Evolutionary conservation across 345 rosid genomes (phyloP), one percentile per base, ranked within the genome.

Genomic region (Cardamine resedifolia): DNA sequence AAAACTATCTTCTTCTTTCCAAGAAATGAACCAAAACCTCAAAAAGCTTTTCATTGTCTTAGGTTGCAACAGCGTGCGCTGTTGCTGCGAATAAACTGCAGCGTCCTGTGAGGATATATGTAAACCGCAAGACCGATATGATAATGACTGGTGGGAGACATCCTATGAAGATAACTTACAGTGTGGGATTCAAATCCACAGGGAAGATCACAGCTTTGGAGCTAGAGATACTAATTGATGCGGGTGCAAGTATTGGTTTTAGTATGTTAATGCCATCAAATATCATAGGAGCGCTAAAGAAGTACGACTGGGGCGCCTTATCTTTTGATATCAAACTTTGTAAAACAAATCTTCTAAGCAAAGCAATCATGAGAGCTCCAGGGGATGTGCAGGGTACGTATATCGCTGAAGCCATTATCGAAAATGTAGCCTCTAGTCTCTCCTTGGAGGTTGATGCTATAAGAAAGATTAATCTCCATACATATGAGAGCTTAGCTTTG

Each of bases 141-240:
- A 81, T 91, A 59, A 84, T 84, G 81, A 83, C 95, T 16, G 96
- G 98, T 75, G 97, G 98, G 75, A 86, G 98, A 73, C 98, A 94
- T 83, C 98, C 98, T 0, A 89, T 94, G 98, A 83, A 89, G 70
- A 75, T 94, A 76, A 87, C 85, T 2, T 94, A 91, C 76, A 84
- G 73, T 77, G 93, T 88, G 6, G 98, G 98, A 30, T 94, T 88
- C 82, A 89, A 87, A 83, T 76, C 86, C 14, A 83, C 78, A 41
- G 97, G 98, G 51, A 94, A 91, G 80, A 83, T 94, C 44, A 94
- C 91, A 6, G 95, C 93, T 36, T 78, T 91, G 72, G 77, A 80
- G 53, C 85, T 94, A 43, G 83, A 84, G 3, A 66, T 91, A 73
- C 77, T 91, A 58, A 52, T 94, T n/a, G 77, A 94, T 71, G 96